A percentile compares a stretch with the other conserved stretches of the same genome.
phyloP scores from a whole-genome alignment of 345 rosid species.

The Populus ilicifolia region DNA sequence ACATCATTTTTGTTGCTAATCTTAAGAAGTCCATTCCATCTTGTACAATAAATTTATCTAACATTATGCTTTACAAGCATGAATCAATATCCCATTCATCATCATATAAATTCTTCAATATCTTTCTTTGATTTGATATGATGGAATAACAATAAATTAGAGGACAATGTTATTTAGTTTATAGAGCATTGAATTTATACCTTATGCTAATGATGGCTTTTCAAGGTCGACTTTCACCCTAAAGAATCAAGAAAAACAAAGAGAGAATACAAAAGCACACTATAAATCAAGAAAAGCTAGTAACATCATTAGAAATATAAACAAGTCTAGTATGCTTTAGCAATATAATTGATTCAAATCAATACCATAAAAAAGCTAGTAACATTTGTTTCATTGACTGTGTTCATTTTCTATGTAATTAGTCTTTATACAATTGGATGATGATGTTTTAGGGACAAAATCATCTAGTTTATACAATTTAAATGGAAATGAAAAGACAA shows the following conservation, averaged over 20 bases:
- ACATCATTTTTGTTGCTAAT: conserved; percentile 62
- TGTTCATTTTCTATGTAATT: too few relatives aligned
- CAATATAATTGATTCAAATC: too few relatives aligned
- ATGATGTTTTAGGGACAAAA: too few relatives aligned
- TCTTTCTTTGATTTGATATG: not conserved
- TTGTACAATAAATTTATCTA: conserved; percentile 45
- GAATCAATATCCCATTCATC: not conserved
- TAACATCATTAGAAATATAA: too few relatives aligned
- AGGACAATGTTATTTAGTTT: not conserved
- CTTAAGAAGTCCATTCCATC: conserved; percentile 65
- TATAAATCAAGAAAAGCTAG: conserved; percentile 37
- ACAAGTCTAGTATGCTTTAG: too few relatives aligned
- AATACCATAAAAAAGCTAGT: not conserved
- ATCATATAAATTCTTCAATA: not conserved
- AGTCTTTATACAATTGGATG: too few relatives aligned
- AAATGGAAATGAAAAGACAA: too few relatives aligned
- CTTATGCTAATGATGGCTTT: conserved; percentile 60
- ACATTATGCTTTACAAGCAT: conserved; percentile 43
- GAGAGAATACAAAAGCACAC: conserved; percentile 46
- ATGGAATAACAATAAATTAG: not conserved
- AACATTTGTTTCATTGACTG: conserved; percentile 4
- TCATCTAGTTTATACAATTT: too few relatives aligned
- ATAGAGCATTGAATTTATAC: conserved; percentile 19
- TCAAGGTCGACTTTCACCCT: conserved; percentile 67
- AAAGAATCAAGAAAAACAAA: conserved; percentile 49